Base-by-base conservation (phyloP, 495 filamentous ascomycete genomes). In the Aspergillus conjunctus region DNA sequence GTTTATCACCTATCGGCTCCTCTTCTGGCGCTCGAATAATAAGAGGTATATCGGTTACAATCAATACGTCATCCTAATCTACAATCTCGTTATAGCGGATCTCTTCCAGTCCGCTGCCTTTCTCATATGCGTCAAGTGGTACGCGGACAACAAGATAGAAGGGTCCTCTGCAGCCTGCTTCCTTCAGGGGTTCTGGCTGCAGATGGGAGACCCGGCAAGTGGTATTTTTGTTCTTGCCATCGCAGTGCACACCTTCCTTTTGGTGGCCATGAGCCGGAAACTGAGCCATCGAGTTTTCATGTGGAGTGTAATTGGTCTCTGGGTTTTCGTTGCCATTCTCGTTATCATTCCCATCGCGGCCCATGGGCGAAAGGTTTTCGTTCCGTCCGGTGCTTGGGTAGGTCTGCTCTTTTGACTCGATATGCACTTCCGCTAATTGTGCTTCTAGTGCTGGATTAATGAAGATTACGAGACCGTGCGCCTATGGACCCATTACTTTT, bases 401-500 rank as follows among this genome's bases (percentile, higher is more conserved):
- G 65, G 79, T 14, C 18, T 12, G 48, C 33, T 17, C 3, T 51
- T 15, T 45, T 31, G 8, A 30, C 37, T 41, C 18, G 15, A 17
- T 33, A 49, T 37, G 4, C 62, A 58, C 12, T 44, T 22, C 21
- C 51, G 14, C 26, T 43, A 55, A 54, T n/a, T 48, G 39, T 8
- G 32, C 57, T 18, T 34, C 3, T 58, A 87, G 89, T 91, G 89
- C 71, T 91, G 89, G 89, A 82, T 91, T 33, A 87, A 82, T 63
- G 68, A 77, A 41, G 70, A 79, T 1, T 90, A 85, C 70, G 80
- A 85, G 57, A 64, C 69, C 7, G 75, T 85, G 43, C 88, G 88
- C 61, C 81, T 93, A 1, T 85, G 82, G 78, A 81, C 87, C 18
- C 90, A 93, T 65, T 93, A 93, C 66, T 79, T 92, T 62, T 93